Conservation (phyloP, 345 rosid genomes). For the Tarenaya hassleriana region DNA sequence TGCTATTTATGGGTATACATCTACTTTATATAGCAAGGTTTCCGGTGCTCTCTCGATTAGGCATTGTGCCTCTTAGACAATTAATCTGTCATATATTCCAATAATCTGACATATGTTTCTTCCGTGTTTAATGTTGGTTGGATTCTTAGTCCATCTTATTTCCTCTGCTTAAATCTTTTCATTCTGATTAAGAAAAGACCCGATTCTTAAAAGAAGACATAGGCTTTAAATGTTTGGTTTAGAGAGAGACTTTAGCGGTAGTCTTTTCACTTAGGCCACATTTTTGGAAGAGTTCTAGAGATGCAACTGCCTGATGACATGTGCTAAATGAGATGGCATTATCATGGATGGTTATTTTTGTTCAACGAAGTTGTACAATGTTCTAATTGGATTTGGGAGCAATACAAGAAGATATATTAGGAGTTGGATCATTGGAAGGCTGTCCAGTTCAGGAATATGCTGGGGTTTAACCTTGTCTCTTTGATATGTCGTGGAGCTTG, state of each 20-base stretch:
- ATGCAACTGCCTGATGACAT: conserved; percentile 10
- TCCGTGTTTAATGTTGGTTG: conserved; percentile 9
- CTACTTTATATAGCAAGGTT: conserved; percentile 10
- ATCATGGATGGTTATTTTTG: neutral
- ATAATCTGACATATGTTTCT: conserved; percentile 13
- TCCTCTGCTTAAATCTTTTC: conserved; percentile 15
- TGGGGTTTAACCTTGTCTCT: conserved; percentile 10
- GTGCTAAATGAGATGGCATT: neutral
- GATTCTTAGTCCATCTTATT: conserved; percentile 11
- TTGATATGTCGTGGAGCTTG: neutral
- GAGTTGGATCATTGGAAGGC: conserved; percentile 9
- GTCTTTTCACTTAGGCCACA: conserved; percentile 5
- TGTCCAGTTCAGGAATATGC: conserved; percentile 3
- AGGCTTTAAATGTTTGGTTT: conserved; percentile 5
- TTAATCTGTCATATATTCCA: conserved; percentile 14
- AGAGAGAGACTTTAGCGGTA: conserved; percentile 16
- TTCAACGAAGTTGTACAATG: conserved; percentile 9
- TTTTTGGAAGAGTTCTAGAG: conserved; percentile 6
- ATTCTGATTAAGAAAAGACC: conserved; percentile 9
- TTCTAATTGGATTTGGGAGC: conserved; percentile 5
- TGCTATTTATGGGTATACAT: conserved; percentile 19
- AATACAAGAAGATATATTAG: conserved; percentile 7
- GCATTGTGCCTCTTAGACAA: neutral
- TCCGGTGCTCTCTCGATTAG: conserved; percentile 18
- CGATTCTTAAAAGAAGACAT: conserved; percentile 15